Evolutionary conservation across 768 basidiomycete genomes (phyloP).

Genomic region (Amanita rubescens): DNA sequence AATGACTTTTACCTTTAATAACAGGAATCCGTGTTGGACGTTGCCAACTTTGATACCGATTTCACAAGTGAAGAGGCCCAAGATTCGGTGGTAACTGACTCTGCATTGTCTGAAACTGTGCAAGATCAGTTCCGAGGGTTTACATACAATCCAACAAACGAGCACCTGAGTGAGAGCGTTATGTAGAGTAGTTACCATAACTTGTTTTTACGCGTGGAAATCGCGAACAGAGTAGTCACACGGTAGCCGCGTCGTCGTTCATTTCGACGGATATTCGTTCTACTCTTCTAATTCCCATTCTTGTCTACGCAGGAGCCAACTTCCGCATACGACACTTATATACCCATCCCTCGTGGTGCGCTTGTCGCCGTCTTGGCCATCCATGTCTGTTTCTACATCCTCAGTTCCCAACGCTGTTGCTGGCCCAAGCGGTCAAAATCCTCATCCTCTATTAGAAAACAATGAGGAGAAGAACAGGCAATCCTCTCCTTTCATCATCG

Average conservation of each 20-base stretch:
- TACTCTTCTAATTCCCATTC: slow-evolving; percentile 27
- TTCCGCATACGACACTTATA: slow-evolving; percentile 13
- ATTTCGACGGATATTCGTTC: slow-evolving; percentile 16
- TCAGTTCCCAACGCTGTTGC: slow-evolving; percentile 37
- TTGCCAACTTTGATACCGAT: slow-evolving; percentile 95
- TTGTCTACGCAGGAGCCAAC: slow-evolving; percentile 19
- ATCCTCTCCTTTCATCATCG: slow-evolving; percentile 8
- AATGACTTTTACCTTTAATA: slow-evolving; percentile 1
- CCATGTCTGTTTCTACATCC: slow-evolving; percentile 44
- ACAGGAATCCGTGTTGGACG: slow-evolving; percentile 87
- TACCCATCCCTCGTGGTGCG: slow-evolving; percentile 14
- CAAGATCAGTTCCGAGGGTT: slow-evolving; percentile 94
- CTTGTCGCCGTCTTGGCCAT: slow-evolving; percentile 11
- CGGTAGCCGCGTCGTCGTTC: not conserved
- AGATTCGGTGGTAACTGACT: slow-evolving; percentile 94
- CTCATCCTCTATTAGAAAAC: slow-evolving; percentile 44
- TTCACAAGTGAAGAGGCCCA: slow-evolving; percentile 94
- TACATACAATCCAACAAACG: slow-evolving; percentile 81
- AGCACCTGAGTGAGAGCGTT: slow-evolving; percentile 80
- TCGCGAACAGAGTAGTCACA: not conserved
- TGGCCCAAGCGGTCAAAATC: slow-evolving; percentile 47
- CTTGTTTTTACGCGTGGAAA: not conserved
- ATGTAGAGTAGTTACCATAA: slow-evolving; percentile 13
- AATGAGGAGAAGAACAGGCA: slow-evolving; percentile 74
- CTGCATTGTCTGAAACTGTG: slow-evolving; percentile 87